Conservation (phyloP, 2,329 filamentous ascomycete species). For the Trichophyton mentagrophytes region DNA sequence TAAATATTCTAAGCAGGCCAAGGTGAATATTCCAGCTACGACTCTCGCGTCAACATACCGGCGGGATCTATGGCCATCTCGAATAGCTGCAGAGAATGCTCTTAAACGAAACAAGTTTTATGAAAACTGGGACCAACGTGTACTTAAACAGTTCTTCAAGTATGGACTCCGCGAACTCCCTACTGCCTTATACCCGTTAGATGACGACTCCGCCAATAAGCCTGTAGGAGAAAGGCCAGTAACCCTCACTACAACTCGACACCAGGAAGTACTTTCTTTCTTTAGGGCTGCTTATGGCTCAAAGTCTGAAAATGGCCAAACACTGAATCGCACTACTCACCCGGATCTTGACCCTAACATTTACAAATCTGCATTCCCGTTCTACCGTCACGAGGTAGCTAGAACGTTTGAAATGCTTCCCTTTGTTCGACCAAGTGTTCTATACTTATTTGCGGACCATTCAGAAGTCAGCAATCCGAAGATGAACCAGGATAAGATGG, state of each 20-base stretch:
- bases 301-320: constrained; percentile 31
- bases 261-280: constrained; percentile 61
- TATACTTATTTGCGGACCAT: constrained; percentile 35
- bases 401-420: constrained; percentile 30
- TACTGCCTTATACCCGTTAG: constrained; percentile 36
- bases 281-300: constrained; percentile 46
- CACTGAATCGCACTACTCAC: constrained; percentile 31
- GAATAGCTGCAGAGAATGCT: constrained; percentile 50
- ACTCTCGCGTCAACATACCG: constrained; percentile 53
- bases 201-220: constrained; percentile 27
- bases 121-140: constrained; percentile 65
- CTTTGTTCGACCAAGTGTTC: constrained; percentile 33
- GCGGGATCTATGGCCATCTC: constrained; percentile 71
- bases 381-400: constrained; percentile 33
- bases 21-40: constrained; percentile 23
- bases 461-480: constrained; percentile 31
- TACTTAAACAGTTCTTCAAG: constrained; percentile 59
- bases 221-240: constrained; percentile 54
- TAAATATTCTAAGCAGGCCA: constrained; percentile 29
- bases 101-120: constrained; percentile 67
- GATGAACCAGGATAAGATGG: constrained; percentile 31
- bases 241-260: constrained; percentile 64
- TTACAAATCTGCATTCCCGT: constrained; percentile 24
- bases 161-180: constrained; percentile 66
- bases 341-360: constrained; percentile 32